Conservation (phyloP, 1,284 basidiomycete genomes). For the Apiotrichum veenhuisii region DNA sequence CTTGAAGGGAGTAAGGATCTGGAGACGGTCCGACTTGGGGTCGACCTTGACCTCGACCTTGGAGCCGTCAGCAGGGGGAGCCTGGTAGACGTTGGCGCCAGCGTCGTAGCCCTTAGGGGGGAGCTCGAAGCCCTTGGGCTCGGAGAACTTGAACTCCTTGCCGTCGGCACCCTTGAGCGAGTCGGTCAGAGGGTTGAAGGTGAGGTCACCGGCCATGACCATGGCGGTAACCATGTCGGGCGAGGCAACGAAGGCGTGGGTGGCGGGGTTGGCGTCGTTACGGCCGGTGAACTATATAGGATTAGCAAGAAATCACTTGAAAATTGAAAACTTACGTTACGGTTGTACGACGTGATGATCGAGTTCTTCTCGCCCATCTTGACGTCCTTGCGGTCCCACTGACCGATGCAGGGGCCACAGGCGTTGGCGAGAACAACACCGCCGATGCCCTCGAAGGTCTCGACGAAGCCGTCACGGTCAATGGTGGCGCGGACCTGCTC, state of each 20-base stretch:
- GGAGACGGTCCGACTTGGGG: constrained; percentile 89
- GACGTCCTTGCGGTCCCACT: constrained; percentile 96
- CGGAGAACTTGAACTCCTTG: constrained; percentile 95
- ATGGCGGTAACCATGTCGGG: constrained; percentile 98
- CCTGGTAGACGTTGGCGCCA: constrained; percentile 95
- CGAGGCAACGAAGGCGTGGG: constrained; percentile 97
- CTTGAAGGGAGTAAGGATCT: constrained; percentile 86
- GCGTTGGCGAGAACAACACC: constrained; percentile 96
- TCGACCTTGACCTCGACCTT: constrained; percentile 80
- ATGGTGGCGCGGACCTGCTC: constrained; percentile 99
- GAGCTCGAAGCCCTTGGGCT: constrained; percentile 85
- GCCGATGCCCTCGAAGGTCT: constrained; percentile 77
- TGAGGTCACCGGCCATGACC: constrained; percentile 87
- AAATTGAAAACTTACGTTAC: no score
- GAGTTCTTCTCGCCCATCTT: constrained; percentile 97
- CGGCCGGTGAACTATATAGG: constrained; percentile 99
- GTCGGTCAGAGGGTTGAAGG: constrained; percentile 97
- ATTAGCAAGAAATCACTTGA: no score
- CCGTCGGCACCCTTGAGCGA: constrained; percentile 82
- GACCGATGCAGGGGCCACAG: constrained; percentile 98
- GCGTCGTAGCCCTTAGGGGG: constrained; percentile 93
- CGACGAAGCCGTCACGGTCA: constrained; percentile 90
- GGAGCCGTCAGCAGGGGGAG: constrained; percentile 81
- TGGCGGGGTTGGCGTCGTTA: constrained; percentile 99
- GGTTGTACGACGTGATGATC: constrained; percentile 99